phyloP scores from a whole-genome alignment of 2,329 filamentous ascomycete genomes.

The Aureobasidium sp. region DNA sequence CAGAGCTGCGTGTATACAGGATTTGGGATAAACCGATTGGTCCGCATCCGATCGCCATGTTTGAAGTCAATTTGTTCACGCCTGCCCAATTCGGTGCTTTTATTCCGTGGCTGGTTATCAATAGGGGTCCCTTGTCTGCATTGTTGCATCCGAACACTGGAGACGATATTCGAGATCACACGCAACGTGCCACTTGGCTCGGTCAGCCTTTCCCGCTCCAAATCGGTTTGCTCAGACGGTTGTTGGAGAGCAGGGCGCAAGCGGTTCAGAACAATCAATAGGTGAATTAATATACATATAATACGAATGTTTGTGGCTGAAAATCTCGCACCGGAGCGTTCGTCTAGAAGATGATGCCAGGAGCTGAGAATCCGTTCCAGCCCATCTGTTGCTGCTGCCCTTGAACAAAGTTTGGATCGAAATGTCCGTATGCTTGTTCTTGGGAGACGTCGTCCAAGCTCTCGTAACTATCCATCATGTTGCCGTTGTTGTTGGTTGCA shows the following conservation, averaged over 20 bases:
- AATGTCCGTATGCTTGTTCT: conserved; percentile 24
- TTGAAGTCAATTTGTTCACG: conserved; percentile 83
- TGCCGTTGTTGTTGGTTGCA: conserved; percentile 30
- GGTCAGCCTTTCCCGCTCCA: conserved; percentile 60
- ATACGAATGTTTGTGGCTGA: background rate
- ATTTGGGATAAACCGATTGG: conserved; percentile 73
- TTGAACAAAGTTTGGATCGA: conserved; percentile 25
- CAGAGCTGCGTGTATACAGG: conserved; percentile 73
- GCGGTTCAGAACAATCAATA: background rate
- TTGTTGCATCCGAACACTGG: conserved; percentile 78
- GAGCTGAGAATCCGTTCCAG: conserved; percentile 23
- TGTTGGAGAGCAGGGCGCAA: conserved; percentile 17
- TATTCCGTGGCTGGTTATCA: conserved; percentile 74
- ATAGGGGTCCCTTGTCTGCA: conserved; percentile 71
- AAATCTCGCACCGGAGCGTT: background rate
- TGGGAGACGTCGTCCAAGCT: conserved; percentile 25
- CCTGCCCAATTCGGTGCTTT: conserved; percentile 85
- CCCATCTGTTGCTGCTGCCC: conserved; percentile 20
- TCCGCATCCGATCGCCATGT: conserved; percentile 80
- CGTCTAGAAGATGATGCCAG: conserved; percentile 24
- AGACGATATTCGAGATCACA: conserved; percentile 56
- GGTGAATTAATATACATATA: background rate
- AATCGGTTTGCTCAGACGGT: conserved; percentile 41
- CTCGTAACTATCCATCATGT: conserved; percentile 25
- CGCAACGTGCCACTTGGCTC: conserved; percentile 67